Conservation (phyloP, 2,329 filamentous ascomycete species). For the Colletotrichum sp. region DNA sequence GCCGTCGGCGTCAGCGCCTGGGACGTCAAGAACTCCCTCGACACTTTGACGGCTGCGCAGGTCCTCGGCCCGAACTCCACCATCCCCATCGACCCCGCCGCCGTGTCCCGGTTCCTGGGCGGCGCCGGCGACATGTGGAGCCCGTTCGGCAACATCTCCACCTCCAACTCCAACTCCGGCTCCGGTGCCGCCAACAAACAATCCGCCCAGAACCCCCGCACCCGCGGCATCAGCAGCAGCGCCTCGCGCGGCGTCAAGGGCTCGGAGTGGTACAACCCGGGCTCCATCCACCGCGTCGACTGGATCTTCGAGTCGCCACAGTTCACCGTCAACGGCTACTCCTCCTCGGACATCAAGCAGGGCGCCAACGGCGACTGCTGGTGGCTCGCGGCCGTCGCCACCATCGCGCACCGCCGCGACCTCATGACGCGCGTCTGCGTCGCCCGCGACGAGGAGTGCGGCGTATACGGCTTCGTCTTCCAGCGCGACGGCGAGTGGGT, state of each 20-base stretch:
- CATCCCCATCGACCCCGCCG: slow-evolving; percentile 24
- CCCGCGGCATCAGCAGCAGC: background rate
- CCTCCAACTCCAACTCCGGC: background rate
- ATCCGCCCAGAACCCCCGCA: background rate
- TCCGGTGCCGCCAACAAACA: background rate
- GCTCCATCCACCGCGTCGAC: slow-evolving; percentile 47
- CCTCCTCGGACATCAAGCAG: slow-evolving; percentile 47
- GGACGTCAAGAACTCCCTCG: slow-evolving; percentile 27
- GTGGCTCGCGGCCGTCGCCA: slow-evolving; percentile 73
- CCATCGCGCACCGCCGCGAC: slow-evolving; percentile 68
- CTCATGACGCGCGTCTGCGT: slow-evolving; percentile 73
- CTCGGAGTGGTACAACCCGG: slow-evolving; percentile 30
- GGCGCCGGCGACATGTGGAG: background rate
- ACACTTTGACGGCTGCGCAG: slow-evolving; percentile 25
- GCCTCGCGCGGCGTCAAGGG: slow-evolving; percentile 13
- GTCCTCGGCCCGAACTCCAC: slow-evolving; percentile 23
- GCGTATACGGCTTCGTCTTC: slow-evolving; percentile 78
- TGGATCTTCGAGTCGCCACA: slow-evolving; percentile 47
- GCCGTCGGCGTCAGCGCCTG: slow-evolving; percentile 20
- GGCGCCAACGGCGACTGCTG: slow-evolving; percentile 70
- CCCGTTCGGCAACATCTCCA: background rate
- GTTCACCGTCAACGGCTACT: slow-evolving; percentile 45
- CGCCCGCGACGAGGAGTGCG: slow-evolving; percentile 68
- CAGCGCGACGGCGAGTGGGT: slow-evolving; percentile 75
- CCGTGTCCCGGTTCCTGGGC: slow-evolving; percentile 23